Evolutionary conservation across 176 grass and related monocot species (phyloP), one percentile per base, ranked within the genome.

Genomic region (Leersia perrieri): DNA sequence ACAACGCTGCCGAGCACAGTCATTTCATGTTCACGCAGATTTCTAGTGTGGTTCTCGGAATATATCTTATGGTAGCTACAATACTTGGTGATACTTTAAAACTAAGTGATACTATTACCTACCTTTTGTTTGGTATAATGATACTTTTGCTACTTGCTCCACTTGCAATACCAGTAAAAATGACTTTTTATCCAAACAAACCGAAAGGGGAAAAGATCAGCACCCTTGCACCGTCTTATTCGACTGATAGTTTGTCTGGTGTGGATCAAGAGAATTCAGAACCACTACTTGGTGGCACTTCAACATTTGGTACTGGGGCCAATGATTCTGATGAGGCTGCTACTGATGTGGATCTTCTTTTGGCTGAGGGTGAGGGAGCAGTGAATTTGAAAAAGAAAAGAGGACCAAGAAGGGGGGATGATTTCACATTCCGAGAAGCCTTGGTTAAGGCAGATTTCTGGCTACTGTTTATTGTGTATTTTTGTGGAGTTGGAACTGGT

Each of bases 1-100:
- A 93, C 5, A 88, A 93, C 63, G 70, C 84, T 63, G 69, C 87
- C 71, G 92, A 99, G 79, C 86, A 75, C 36, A 60, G 84, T n/a
- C 96, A 90, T 85, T 99, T 99, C 75, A 23, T 95, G 63, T 99
- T 91, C 76, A 93, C 90, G 14, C 96, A 99, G 82, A 63, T 95
- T 23, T 80, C 92, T 42, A 99, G 96, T 62, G 64, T 99, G 25
- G 41, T 93, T 82, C 84, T 99, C 0, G 96, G 92, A 11, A 20
- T 88, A 18, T 99, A 99, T 88, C 84, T 99, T 64, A 84, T 99
- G 70, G 71, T 77, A 51, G 88, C 80, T 78, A 95, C 90, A 58
- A 60, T 93, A 77, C 71, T 93, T 30, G 90, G 94, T 60, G 82
- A 91, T 66, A 67, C 78, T 73, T 35, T 95, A 44, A 87, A 90